phyloP scores from a whole-genome alignment of 371 early-diverging fungal genomes.

The Mortierella sp. region DNA sequence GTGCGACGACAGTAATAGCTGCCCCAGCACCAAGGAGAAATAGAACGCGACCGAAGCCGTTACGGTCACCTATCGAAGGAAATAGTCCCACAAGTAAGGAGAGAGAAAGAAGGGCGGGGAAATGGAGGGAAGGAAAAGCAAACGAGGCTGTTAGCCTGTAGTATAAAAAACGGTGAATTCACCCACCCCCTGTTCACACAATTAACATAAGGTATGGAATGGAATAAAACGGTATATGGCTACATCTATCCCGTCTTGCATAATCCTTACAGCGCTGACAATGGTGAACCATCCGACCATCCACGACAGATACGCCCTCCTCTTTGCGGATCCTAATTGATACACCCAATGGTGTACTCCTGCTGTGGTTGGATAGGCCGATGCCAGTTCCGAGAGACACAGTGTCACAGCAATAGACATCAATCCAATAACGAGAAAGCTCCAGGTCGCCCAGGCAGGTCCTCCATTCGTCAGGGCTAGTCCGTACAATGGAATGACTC shows the following conservation, averaged over 20 bases:
- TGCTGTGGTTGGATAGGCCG: constrained; percentile 49
- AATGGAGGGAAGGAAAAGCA: neutral
- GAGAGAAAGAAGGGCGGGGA: neutral
- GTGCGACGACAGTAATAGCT: constrained; percentile 30
- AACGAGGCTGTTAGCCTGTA: neutral
- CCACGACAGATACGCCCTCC: constrained; percentile 45
- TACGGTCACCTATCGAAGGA: constrained; percentile 24
- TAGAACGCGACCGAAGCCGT: constrained; percentile 46
- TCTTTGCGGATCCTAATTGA: constrained; percentile 39
- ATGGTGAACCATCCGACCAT: constrained; percentile 57
- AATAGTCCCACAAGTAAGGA: neutral
- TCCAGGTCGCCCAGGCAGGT: constrained; percentile 54
- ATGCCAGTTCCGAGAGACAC: constrained; percentile 45
- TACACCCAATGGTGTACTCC: constrained; percentile 55
- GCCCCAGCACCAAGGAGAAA: constrained; percentile 38
- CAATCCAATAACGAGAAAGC: constrained; percentile 31
- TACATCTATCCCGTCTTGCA: neutral
- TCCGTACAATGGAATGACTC: constrained; percentile 44
- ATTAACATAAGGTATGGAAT: neutral
- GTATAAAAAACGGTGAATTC: neutral
- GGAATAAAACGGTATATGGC: neutral
- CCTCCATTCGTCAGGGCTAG: constrained; percentile 39
- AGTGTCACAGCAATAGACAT: constrained; percentile 46
- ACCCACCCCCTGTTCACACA: neutral
- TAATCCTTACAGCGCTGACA: constrained; percentile 41